Evolutionary conservation across 768 basidiomycete species (phyloP).

Genomic region (Hydnomerulius pinastri): DNA sequence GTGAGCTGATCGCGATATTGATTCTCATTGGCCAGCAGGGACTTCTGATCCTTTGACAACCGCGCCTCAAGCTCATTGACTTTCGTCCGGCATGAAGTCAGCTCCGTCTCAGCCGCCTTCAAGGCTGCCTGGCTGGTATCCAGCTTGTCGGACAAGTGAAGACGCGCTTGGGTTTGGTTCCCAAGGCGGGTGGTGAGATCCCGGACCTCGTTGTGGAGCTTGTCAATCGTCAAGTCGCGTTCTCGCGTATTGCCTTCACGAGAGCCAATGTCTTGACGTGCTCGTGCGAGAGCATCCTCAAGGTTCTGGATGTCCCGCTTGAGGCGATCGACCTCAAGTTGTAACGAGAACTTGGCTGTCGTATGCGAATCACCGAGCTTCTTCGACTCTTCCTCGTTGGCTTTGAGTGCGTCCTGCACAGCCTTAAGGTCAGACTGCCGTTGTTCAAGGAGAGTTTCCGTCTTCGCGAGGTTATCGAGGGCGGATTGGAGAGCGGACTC

Average conservation of each 20-base stretch:
- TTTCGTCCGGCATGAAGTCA: conserved; percentile 56
- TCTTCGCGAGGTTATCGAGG: conserved; percentile 61
- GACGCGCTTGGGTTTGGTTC: conserved; percentile 80
- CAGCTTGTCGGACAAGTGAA: conserved; percentile 90
- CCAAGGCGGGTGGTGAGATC: conserved; percentile 81
- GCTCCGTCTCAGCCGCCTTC: conserved; percentile 70
- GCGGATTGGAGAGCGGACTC: conserved; percentile 67
- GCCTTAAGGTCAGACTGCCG: conserved; percentile 75
- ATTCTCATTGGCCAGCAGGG: conserved; percentile 66
- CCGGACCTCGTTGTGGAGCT: conserved; percentile 74
- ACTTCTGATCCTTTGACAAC: conserved; percentile 79
- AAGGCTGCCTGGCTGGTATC: conserved; percentile 64
- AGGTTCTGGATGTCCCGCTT: conserved; percentile 81
- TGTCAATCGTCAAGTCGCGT: conserved; percentile 72
- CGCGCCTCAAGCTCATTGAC: conserved; percentile 77
- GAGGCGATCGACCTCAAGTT: conserved; percentile 86
- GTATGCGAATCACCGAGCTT: conserved; percentile 83
- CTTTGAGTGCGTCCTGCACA: conserved; percentile 71
- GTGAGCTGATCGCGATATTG: conserved; percentile 91
- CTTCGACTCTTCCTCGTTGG: conserved; percentile 74
- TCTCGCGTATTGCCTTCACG: conserved; percentile 67
- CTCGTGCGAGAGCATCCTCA: conserved; percentile 76
- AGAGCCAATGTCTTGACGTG: conserved; percentile 67
- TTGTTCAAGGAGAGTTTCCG: conserved; percentile 63
- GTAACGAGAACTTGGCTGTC: conserved; percentile 80